These are phyloP conservation scores for Ophiocordyceps camponoti-leonardi DNA, from an alignment of 2,329 filamentous ascomycete species.

Conservation along the genomic window DNA sequence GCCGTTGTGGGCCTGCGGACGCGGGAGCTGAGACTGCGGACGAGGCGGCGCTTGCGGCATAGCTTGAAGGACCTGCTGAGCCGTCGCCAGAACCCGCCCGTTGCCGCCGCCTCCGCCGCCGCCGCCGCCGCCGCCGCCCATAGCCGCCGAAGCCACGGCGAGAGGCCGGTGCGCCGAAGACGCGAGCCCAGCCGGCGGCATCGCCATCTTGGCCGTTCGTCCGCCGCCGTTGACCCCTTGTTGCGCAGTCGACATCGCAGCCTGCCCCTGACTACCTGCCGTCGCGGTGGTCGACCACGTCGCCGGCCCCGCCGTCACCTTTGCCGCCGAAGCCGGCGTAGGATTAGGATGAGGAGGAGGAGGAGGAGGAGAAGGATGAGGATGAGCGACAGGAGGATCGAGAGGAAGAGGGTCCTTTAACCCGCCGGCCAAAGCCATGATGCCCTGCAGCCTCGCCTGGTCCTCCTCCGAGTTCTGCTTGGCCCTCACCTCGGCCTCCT, in stretches of 20 bases:
- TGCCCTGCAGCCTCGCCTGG: conserved; percentile 40
- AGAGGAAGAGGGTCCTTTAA: conserved; percentile 22
- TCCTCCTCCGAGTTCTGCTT: conserved; percentile 41
- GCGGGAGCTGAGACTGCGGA: conserved; percentile 12
- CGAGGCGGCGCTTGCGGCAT: conserved; percentile 10
- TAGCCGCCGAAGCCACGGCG: conserved; percentile 6
- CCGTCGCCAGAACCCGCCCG: conserved; percentile 10
- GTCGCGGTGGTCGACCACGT: no score
- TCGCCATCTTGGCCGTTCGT: not conserved
- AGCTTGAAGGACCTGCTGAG: conserved; percentile 14
- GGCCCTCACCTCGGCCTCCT: conserved; percentile 48
- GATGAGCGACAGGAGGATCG: conserved; percentile 5
- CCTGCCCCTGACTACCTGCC: not conserved
- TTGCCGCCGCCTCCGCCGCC: no score
- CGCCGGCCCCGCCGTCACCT: not conserved
- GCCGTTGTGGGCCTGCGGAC: conserved; percentile 9
- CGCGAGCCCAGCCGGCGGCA: not conserved
- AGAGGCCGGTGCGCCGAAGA: not conserved
- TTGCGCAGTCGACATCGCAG: not conserved
- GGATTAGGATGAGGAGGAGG: conserved; percentile 6
- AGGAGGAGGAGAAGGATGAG: conserved; percentile 7
- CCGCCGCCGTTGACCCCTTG: not conserved
- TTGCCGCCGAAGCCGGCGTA: conserved; percentile 1
- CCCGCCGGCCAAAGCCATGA: conserved; percentile 36
- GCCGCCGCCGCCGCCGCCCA: conserved; percentile 4